phyloP scores from a whole-genome alignment of 441 rosid species.

The Mallotus repandus region DNA sequence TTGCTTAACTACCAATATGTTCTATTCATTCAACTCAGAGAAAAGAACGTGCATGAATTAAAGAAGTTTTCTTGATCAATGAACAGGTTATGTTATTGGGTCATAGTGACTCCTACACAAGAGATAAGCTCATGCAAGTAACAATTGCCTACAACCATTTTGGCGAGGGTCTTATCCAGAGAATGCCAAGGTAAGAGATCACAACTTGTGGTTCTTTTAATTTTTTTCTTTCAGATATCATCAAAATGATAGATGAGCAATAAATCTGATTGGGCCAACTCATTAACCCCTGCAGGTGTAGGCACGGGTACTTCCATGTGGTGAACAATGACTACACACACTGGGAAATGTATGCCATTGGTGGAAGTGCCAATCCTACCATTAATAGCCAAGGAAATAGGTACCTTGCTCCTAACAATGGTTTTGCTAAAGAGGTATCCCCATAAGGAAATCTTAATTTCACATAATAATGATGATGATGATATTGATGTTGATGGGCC shows the following conservation, averaged over 20 bases:
- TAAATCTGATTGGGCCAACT: background rate
- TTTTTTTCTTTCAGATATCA: too few species aligned
- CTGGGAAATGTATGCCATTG: slow-evolving; percentile 98
- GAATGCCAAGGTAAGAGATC: slow-evolving; percentile 84
- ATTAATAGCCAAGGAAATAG: slow-evolving; percentile 97
- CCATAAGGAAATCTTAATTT: too few species aligned
- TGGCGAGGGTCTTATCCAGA: slow-evolving; percentile 91
- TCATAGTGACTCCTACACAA: slow-evolving; percentile 66
- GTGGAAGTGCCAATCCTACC: slow-evolving; percentile 90
- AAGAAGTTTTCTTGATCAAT: background rate
- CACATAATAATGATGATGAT: too few species aligned
- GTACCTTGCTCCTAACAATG: slow-evolving; percentile 68
- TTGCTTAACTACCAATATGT: background rate
- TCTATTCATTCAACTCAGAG: background rate
- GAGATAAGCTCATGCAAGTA: slow-evolving; percentile 91
- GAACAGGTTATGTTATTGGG: slow-evolving; percentile 85
- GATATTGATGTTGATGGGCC: background rate
- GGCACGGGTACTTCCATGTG: slow-evolving; percentile 95
- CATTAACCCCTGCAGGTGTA: slow-evolving; percentile 53
- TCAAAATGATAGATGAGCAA: background rate
- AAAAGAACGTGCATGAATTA: background rate
- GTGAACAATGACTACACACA: slow-evolving; percentile 98
- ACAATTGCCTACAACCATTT: slow-evolving; percentile 96
- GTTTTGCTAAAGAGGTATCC: slow-evolving; percentile 74
- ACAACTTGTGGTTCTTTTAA: too few species aligned